phyloP scores from a whole-genome alignment of 768 basidiomycete genomes.

The Exsudoporus frostii region DNA sequence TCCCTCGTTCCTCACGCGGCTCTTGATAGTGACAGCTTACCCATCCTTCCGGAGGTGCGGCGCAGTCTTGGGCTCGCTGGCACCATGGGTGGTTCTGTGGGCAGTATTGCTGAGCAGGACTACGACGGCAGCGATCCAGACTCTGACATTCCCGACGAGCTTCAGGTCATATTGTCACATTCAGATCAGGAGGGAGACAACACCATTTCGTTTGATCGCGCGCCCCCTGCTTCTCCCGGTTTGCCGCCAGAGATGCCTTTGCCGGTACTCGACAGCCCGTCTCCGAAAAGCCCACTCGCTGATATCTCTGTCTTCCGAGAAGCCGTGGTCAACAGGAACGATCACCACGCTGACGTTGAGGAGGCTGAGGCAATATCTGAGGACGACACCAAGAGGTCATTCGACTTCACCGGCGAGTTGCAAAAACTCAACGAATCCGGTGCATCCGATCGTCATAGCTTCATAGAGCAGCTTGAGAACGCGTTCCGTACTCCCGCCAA shows the following conservation, averaged over 20 bases:
- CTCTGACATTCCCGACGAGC: slow-evolving; percentile 79
- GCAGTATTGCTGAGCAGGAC: slow-evolving; percentile 43
- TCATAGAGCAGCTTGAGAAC: slow-evolving; percentile 78
- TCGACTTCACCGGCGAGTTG: slow-evolving; percentile 82
- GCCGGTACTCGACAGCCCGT: slow-evolving; percentile 23
- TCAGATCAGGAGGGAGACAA: slow-evolving; percentile 41
- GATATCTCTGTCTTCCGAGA: slow-evolving; percentile 42
- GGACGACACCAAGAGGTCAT: slow-evolving; percentile 72
- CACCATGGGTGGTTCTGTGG: slow-evolving; percentile 62
- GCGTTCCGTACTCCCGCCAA: slow-evolving; percentile 78
- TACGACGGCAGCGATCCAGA: slow-evolving; percentile 61
- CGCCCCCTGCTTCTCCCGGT: slow-evolving; percentile 36
- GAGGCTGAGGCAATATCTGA: slow-evolving; percentile 46
- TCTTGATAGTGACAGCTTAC: slow-evolving; percentile 26
- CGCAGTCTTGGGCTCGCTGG: slow-evolving; percentile 61
- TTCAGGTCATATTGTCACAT: slow-evolving; percentile 57
- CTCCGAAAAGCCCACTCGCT: slow-evolving; percentile 12
- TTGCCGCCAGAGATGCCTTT: slow-evolving; percentile 42
- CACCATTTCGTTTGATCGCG: slow-evolving; percentile 33
- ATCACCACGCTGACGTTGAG: slow-evolving; percentile 38
- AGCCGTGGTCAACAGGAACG: slow-evolving; percentile 44
- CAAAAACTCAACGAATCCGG: slow-evolving; percentile 67
- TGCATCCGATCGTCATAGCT: slow-evolving; percentile 65
- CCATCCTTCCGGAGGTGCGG: slow-evolving; percentile 49
- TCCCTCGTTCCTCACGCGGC: slow-evolving; percentile 16